These are phyloP conservation scores for Speleostelium caveatum DNA, from an alignment of 78 protist genomes.

Conservation along the genomic window DNA sequence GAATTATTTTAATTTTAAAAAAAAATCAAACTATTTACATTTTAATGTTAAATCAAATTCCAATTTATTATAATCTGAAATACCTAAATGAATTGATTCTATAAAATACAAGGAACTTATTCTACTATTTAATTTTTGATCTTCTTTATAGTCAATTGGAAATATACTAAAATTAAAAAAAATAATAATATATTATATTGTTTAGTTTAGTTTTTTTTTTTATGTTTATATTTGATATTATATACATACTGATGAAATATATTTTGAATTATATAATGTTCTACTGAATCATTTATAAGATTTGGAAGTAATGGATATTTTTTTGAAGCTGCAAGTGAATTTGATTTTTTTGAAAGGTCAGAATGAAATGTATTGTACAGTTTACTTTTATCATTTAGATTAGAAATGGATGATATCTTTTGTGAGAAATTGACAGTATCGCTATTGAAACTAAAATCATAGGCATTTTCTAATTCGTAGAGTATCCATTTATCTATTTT, in stretches of 20 bases:
- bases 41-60: too few species aligned
- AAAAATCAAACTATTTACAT: too few species aligned
- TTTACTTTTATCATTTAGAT: not conserved
- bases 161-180: slow-evolving; percentile 18
- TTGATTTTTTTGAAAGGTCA: not conserved
- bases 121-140: slow-evolving; percentile 20
- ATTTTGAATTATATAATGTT: slow-evolving; percentile 39
- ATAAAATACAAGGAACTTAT: slow-evolving; percentile 44
- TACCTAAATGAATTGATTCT: slow-evolving; percentile 45
- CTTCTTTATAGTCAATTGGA: slow-evolving; percentile 40
- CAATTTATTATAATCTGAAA: not conserved
- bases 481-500: not conserved
- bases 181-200: not conserved
- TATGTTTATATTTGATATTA: not conserved
- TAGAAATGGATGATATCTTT: not conserved
- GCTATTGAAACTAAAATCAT: not conserved
- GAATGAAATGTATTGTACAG: not conserved
- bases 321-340: slow-evolving; percentile 8
- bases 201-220: not conserved
- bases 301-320: not conserved
- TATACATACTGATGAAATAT: slow-evolving; percentile 42
- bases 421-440: not conserved
- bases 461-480: slow-evolving; percentile 11
- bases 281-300: slow-evolving; percentile 22
- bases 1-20: too few species aligned